Percentiles rank a stretch among this genome's conserved stretches.
Conservation (phyloP, 2,329 filamentous ascomycete species). For the Fusarium setosum region DNA sequence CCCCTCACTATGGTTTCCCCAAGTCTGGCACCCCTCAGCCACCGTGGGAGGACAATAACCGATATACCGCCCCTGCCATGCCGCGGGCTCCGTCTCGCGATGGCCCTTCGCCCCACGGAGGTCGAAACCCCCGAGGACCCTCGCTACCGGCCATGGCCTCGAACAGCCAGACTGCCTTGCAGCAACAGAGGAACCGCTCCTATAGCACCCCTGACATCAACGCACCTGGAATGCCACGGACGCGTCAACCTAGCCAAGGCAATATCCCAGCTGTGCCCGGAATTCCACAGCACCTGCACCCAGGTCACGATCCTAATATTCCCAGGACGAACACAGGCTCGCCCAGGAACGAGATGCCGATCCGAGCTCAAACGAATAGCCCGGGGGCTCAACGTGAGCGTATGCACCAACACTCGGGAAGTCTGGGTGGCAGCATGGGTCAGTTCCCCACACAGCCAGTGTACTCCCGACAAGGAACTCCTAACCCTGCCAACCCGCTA, state of each 20-base stretch:
- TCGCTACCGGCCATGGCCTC: slow-evolving; percentile 80
- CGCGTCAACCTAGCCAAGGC: slow-evolving; percentile 64
- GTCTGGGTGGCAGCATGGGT: slow-evolving; percentile 62
- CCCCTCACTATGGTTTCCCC: slow-evolving; percentile 73
- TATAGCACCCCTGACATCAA: slow-evolving; percentile 97
- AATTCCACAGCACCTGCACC: slow-evolving; percentile 77
- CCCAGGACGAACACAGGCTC: slow-evolving; percentile 86
- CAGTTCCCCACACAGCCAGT: slow-evolving; percentile 68
- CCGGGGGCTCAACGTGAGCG: slow-evolving; percentile 75
- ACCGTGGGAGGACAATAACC: slow-evolving; percentile 78
- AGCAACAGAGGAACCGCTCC: slow-evolving; percentile 81
- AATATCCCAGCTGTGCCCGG: slow-evolving; percentile 78
- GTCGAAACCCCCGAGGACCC: slow-evolving; percentile 79
- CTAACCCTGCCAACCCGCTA: slow-evolving; percentile 48
- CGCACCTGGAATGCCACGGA: slow-evolving; percentile 69
- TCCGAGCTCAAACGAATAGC: slow-evolving; percentile 77
- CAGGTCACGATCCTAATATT: slow-evolving; percentile 70
- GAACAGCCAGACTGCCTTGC: slow-evolving; percentile 64
- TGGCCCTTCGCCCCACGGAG: slow-evolving; percentile 73
- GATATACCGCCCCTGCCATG: slow-evolving; percentile 91
- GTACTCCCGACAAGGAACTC: slow-evolving; percentile 60
- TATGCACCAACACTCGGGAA: slow-evolving; percentile 60
- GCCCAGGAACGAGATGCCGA: slow-evolving; percentile 75
- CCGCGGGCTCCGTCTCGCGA: slow-evolving; percentile 84
- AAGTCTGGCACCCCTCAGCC: slow-evolving; percentile 75